A percentile compares a stretch with the other conserved stretches of the same genome.
These are phyloP conservation scores for Podospora conica DNA, from an alignment of 495 filamentous ascomycete species.

Conservation along the genomic window DNA sequence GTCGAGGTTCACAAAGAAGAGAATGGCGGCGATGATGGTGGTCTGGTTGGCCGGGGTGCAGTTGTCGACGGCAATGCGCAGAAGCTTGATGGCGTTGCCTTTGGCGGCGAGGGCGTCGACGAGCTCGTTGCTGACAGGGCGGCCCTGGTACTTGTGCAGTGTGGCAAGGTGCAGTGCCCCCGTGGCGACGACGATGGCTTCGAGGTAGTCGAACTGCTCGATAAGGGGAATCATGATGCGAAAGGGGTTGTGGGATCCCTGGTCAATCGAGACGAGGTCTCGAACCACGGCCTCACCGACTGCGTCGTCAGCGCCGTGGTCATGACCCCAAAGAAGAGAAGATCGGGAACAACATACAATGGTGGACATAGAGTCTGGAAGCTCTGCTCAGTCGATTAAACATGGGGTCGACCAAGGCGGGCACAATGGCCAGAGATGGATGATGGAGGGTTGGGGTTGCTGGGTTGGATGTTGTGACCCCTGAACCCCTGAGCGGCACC, in stretches of 20 bases:
- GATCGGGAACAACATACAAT: conserved; percentile 33
- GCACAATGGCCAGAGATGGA: not conserved
- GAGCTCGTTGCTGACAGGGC: conserved; percentile 22
- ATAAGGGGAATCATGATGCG: conserved; percentile 44
- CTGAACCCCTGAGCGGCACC: not conserved
- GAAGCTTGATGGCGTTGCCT: conserved; percentile 40
- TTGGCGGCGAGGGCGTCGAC: conserved; percentile 48
- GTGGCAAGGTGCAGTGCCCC: conserved; percentile 50
- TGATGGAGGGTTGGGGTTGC: not conserved
- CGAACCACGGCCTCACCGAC: conserved; percentile 10
- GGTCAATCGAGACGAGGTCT: conserved; percentile 49
- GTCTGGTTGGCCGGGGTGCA: conserved; percentile 30
- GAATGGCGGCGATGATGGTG: conserved; percentile 43
- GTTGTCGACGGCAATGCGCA: conserved; percentile 31
- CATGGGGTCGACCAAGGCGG: conserved; percentile 34
- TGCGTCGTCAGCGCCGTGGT: not conserved
- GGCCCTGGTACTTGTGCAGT: conserved; percentile 22
- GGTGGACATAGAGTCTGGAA: conserved; percentile 45
- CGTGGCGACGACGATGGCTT: conserved; percentile 47
- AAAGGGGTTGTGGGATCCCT: conserved; percentile 43
- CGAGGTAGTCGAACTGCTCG: conserved; percentile 37
- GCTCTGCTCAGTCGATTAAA: conserved; percentile 28
- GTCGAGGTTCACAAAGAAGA: conserved; percentile 54
- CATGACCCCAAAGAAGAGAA: not conserved
- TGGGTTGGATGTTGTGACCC: not conserved